Percentiles rank a stretch among this genome's conserved stretches.
These are phyloP conservation scores for Fusarium newnesense DNA, from an alignment of 2,329 filamentous ascomycete species.

Conservation along the genomic window DNA sequence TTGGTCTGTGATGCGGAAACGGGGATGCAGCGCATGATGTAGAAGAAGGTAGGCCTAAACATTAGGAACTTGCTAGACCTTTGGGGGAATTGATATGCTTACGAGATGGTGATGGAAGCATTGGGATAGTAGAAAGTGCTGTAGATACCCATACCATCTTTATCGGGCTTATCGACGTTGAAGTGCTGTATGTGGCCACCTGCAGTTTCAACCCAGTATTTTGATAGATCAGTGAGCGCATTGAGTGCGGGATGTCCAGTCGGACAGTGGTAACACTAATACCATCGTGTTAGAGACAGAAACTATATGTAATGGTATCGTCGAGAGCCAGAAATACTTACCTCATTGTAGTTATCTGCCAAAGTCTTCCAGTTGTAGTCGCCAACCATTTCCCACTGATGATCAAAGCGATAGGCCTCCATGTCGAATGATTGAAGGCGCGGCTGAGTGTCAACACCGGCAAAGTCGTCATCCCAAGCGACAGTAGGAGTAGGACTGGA, in stretches of 20 bases:
- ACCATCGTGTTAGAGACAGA: background rate
- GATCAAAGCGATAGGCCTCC: conserved; percentile 63
- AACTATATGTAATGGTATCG: background rate
- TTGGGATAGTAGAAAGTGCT: conserved; percentile 15
- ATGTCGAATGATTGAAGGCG: conserved; percentile 57
- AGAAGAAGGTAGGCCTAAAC: background rate
- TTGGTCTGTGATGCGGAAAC: background rate
- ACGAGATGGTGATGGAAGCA: conserved; percentile 12
- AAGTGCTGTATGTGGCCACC: conserved; percentile 59
- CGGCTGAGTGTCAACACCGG: conserved; percentile 55
- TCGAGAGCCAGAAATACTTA: background rate
- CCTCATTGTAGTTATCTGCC: conserved; percentile 69
- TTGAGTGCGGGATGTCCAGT: conserved; percentile 67
- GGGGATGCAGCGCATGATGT: conserved; percentile 11
- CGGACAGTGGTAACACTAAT: conserved; percentile 68
- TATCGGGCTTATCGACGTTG: conserved; percentile 49
- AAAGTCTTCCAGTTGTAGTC: conserved; percentile 69
- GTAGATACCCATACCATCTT: background rate
- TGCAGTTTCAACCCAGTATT: conserved; percentile 61
- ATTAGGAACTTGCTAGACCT: background rate
- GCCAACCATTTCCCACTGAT: conserved; percentile 64
- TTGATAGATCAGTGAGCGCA: conserved; percentile 50
- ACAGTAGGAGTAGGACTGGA: conserved; percentile 40
- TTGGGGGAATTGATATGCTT: background rate
- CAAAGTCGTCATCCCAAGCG: conserved; percentile 62